Base-by-base conservation (phyloP, 2,329 filamentous ascomycete genomes). In the Chaetomium olivaceum region DNA sequence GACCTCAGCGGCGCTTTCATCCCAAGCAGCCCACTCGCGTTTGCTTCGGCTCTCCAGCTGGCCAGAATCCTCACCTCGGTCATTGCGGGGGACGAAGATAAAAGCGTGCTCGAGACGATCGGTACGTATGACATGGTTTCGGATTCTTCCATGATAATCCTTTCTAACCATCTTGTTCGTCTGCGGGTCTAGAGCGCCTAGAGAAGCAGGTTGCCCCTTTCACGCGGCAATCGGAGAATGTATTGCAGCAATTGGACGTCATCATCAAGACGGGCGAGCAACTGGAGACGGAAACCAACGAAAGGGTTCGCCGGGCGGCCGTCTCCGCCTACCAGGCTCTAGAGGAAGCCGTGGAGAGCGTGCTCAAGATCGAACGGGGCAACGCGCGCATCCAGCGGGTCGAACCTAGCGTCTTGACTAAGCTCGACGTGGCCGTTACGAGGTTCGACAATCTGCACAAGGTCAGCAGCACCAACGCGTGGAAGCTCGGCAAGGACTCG, bases 1-100 rank as follows among this genome's bases (percentile, higher is more conserved):
- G 55, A 58, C 23, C 36, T 58, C 31, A 58, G 55, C 23, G 55
- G 55, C 8, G 55, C 55, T 55, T 58, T 58, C n/a, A 58, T 58
- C 33, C 55, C 55, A 8, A 43, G 55, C 31, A 58, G 33, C 33
- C 55, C 55, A 14, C 55, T 58, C 23, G 55, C 55, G 19, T 58
- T 58, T 39, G 55, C 55, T 9, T 23, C 31, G 9, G 55, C 55
- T 27, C 55, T 58, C 8, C 31, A 58, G 55, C 21, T 58, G 21
- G 55, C 55, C 31, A 58, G 21, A 16, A 16, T 31, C 14, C 55
- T 58, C n/a, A 36, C 36, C 4, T 36, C 55, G n/a, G 55, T 43
- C 21, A 5, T 58, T 14, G n/a, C 55, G 0, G 55, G 21, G 11
- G 31, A 39, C 16, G 55, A 27, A 4, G 31, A 58, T 39, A 58